Conservation (phyloP, 2,329 filamentous ascomycete species). For the Teratosphaeria pseudoeucalypti region DNA sequence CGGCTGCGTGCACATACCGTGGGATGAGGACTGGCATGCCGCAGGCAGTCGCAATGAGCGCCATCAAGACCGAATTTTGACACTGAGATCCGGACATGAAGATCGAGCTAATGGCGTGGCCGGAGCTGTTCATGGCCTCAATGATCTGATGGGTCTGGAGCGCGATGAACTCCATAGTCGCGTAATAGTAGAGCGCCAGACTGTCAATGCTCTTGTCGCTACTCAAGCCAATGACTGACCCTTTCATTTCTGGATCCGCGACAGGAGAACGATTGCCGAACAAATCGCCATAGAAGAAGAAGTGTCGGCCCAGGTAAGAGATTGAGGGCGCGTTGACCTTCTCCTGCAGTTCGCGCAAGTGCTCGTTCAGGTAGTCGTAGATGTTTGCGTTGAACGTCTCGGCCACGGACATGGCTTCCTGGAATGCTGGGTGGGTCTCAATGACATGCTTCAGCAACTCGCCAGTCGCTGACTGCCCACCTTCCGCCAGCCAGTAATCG, state of each 20-base stretch:
- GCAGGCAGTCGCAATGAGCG: constrained; percentile 80
- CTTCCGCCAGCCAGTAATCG: constrained; percentile 92
- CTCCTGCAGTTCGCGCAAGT: constrained; percentile 65
- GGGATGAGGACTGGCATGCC: constrained; percentile 89
- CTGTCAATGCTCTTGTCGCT: constrained; percentile 80
- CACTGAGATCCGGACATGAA: constrained; percentile 99
- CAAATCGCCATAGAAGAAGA: constrained; percentile 97
- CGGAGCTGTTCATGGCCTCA: constrained; percentile 81
- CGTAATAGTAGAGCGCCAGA: constrained; percentile 86
- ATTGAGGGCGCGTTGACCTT: constrained; percentile 62
- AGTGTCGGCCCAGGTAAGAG: constrained; percentile 78
- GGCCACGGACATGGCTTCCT: constrained; percentile 66
- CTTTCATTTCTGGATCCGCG: constrained; percentile 87
- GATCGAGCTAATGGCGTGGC: constrained; percentile 80
- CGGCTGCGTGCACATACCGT: constrained; percentile 85
- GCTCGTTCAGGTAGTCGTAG: constrained; percentile 88
- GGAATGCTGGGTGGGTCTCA: constrained; percentile 86
- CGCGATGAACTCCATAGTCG: constrained; percentile 95
- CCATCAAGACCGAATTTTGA: constrained; percentile 88
- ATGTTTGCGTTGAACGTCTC: constrained; percentile 78
- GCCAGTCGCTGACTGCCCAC: constrained; percentile 90
- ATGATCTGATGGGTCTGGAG: constrained; percentile 94
- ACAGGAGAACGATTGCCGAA: constrained; percentile 95
- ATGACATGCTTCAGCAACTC: constrained; percentile 90
- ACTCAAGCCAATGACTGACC: constrained; percentile 74